Evolutionary conservation across 768 basidiomycete species (phyloP), one percentile per base, ranked within the genome.

Genomic region (Lactifluus subvellereus): DNA sequence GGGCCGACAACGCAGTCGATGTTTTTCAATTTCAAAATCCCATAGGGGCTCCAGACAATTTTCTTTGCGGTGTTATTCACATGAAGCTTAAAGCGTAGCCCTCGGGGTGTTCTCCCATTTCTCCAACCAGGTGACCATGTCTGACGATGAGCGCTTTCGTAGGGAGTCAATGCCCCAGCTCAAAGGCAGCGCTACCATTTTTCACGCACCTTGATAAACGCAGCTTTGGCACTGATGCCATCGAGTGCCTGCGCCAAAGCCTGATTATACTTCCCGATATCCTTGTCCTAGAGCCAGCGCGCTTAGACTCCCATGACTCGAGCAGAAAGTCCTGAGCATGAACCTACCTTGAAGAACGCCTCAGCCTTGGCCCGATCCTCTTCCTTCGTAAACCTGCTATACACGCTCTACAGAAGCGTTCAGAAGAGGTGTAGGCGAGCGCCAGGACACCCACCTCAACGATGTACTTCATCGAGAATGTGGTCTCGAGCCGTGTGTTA

Each of bases 211-310:
- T 68, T 43, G 53, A 68, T 61, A 40, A 62, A 60, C 3, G 55
- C 51, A 0, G 55, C 43, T 50, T 66, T 66, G 6, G 65, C 27
- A 18, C 35, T 60, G 56, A 68, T 66, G 14, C 52, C 55, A 35
- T 68, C 67, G 30, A 66, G 18, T 32, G 45, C 59, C 48, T 68
- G 67, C 14, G 67, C 67, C 43, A 68, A 45, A 4, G 55, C 54
- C 20, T 63, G 65, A 30, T 68, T 63, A 38, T 60, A 68, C 52
- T 57, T 66, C 40, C 54, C 18, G 51, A 33, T 62, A 18, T 68
- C 61, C 42, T 68, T 68, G 47, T 51, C 61, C 67, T 67, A 27
- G 27, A 10, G 8, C 20, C 10, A 27, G 22, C 10, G 11, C 4
- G 22, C 8, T 48, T 48, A 48, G 22, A 10, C 47, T 10, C 3